phyloP scores from a whole-genome alignment of 192 early-diverging fungal genomes.

The Lunasporangiospora selenospora region DNA sequence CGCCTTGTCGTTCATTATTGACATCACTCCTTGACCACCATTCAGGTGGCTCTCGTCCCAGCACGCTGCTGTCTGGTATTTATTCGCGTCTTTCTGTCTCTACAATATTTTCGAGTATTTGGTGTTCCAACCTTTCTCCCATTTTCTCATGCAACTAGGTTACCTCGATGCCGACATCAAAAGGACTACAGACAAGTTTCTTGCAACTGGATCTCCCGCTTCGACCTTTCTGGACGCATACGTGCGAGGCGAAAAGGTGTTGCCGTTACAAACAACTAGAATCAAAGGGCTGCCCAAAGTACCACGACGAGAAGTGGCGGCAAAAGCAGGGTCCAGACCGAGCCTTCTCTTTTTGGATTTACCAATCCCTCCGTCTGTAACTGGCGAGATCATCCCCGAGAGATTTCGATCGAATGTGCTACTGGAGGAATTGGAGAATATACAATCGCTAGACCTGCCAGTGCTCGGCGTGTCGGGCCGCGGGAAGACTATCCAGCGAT shows the following conservation, averaged over 20 bases:
- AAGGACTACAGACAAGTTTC: not conserved
- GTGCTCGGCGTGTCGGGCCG: constrained; percentile 2
- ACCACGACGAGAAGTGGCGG: not conserved
- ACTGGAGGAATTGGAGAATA: not conserved
- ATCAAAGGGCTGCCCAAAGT: constrained; percentile 9
- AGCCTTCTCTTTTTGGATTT: constrained; percentile 14
- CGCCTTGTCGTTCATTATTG: not conserved
- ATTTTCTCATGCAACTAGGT: constrained; percentile 1
- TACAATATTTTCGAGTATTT: too few species aligned
- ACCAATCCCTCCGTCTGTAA: not conserved
- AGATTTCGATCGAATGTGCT: constrained; percentile 4
- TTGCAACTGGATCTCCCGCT: constrained; percentile 5
- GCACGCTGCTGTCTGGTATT: constrained; percentile 10
- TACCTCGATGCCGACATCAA: constrained; percentile 2
- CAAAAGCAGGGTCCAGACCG: not conserved
- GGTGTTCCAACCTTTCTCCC: not conserved
- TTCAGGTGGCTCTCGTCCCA: constrained; percentile 17
- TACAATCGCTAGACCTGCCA: not conserved
- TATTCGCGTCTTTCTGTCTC: not conserved
- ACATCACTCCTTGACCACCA: not conserved
- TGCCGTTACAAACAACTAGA: not conserved
- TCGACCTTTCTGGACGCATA: constrained; percentile 1
- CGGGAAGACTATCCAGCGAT: too few species aligned
- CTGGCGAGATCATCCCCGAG: not conserved
- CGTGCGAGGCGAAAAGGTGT: not conserved